Base-by-base conservation (phyloP, 345 rosid genomes). In the Mercurialis annua region DNA sequence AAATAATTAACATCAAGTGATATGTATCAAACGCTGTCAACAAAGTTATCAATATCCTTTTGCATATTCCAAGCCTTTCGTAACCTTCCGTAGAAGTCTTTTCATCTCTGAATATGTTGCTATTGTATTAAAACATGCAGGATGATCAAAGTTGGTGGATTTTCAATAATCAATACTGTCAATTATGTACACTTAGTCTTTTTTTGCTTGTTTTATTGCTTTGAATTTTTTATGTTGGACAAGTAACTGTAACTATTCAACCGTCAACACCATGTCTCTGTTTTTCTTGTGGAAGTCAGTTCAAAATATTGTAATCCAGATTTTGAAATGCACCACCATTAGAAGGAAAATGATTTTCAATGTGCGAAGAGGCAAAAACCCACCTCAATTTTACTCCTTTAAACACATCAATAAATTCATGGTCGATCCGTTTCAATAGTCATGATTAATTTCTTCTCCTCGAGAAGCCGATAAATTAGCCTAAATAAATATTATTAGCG, bases 151-250 rank as follows among this genome's bases (percentile, higher is more conserved):
- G 54, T 69, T 69, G 52, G 76, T 66, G 0, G 80, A 76, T 9
- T 84, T 76, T 82, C 84, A 83, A 21, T 73, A 80, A 52, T 78
- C 81, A 7, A 76, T 72, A 2, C 84, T 84, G 47, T 80, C 87
- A 36, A 83, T 48, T 0, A 84, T 75, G 1, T 81, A 81, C 38
- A 74, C 73, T 76, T 83, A 2, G 62, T 64, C 82, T 69, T 81
- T 10, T 77, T 83, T 42, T 65, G n/a, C 72, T 11, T 81, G 82
- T 42, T 53, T 67, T 0, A 76, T 69, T 29, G 64, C 72, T 36
- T 71, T 69, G 0, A 75, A 76, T 26, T 68, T 57, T 50, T 51
- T 59, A 83, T 43, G 59, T 63, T 68, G 10, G 87, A 83, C 53
- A 81, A 38, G 65, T 83, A 83, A n/a, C n/a, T n/a, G n/a, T n/a